phyloP scores from a whole-genome alignment of 2,329 filamentous ascomycete genomes.

The Calonectria hawksworthii region DNA sequence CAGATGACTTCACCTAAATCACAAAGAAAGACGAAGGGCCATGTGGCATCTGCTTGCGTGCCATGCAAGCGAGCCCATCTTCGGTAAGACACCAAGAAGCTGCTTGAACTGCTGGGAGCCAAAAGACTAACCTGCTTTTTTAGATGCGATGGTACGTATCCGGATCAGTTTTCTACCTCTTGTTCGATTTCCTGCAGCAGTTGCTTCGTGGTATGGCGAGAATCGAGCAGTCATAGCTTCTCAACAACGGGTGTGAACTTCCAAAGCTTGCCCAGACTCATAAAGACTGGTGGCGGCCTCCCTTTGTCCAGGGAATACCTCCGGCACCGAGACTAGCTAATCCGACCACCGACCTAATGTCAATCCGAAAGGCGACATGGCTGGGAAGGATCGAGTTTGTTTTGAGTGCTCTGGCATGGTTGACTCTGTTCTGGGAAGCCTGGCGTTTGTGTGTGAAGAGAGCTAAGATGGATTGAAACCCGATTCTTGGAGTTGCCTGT shows the following conservation, averaged over 20 bases:
- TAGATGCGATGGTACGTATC: conserved; percentile 75
- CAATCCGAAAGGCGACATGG: not conserved
- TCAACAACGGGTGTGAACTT: not conserved
- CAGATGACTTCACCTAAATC: conserved; percentile 70
- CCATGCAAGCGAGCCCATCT: conserved; percentile 90
- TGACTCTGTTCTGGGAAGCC: not conserved
- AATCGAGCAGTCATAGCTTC: not conserved
- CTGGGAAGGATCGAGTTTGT: not conserved
- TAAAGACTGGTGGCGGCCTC: not conserved
- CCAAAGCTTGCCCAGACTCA: too few relatives aligned
- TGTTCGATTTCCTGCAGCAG: conserved; percentile 2
- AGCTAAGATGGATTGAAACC: not conserved
- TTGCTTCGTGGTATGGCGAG: not conserved
- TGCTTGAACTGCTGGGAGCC: not conserved
- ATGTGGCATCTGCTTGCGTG: conserved; percentile 87
- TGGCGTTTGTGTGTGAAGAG: not conserved
- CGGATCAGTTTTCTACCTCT: not conserved
- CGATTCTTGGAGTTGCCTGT: not conserved
- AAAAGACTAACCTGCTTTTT: conserved; percentile 28
- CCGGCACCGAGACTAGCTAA: not conserved
- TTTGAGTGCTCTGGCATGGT: not conserved
- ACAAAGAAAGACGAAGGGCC: conserved; percentile 80
- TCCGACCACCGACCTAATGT: not conserved
- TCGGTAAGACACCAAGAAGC: conserved; percentile 59
- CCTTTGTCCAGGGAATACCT: not conserved